phyloP scores from a whole-genome alignment of 1,284 basidiomycete genomes.

The Cerioporus squamosus region DNA sequence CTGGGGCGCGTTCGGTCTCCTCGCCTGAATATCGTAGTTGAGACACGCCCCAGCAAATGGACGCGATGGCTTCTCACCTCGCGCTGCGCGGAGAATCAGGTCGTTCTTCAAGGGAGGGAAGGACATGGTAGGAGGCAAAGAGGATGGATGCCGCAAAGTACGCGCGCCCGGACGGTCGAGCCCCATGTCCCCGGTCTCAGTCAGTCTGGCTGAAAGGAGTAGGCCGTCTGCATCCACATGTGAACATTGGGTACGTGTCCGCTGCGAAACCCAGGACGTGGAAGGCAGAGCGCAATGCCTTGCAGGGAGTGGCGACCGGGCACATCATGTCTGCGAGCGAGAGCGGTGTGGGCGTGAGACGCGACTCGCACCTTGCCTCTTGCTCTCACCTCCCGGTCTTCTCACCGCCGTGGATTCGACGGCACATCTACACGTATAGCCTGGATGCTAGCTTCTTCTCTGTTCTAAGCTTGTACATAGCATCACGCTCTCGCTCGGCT shows the following conservation, averaged over 20 bases:
- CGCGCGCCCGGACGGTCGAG: neutral
- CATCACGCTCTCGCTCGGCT: neutral
- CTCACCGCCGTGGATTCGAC: neutral
- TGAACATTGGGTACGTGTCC: conserved; percentile 16
- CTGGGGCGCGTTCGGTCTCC: conserved; percentile 89
- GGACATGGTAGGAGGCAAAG: conserved; percentile 8
- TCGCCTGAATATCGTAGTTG: conserved; percentile 57
- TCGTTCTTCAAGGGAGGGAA: conserved; percentile 90
- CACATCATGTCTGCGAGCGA: conserved; percentile 20
- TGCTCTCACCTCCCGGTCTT: conserved; percentile 16
- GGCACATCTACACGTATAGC: no score
- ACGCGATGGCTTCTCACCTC: conserved; percentile 49
- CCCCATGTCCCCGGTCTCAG: neutral
- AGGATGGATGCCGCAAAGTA: neutral
- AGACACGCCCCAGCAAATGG: conserved; percentile 1
- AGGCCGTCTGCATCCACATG: neutral
- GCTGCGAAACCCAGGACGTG: conserved; percentile 15
- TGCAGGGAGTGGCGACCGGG: conserved; percentile 11
- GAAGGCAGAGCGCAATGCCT: conserved; percentile 1
- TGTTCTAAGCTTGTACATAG: conserved; percentile 6
- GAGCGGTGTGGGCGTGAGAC: conserved; percentile 21
- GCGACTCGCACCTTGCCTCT: conserved; percentile 14
- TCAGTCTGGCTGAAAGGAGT: neutral
- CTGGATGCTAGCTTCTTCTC: no score
- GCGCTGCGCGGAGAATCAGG: conserved; percentile 86